Evolutionary conservation across 2,329 filamentous ascomycete genomes (phyloP), one percentile per base, ranked within the genome.

Genomic region (Geosmithia morbida): DNA sequence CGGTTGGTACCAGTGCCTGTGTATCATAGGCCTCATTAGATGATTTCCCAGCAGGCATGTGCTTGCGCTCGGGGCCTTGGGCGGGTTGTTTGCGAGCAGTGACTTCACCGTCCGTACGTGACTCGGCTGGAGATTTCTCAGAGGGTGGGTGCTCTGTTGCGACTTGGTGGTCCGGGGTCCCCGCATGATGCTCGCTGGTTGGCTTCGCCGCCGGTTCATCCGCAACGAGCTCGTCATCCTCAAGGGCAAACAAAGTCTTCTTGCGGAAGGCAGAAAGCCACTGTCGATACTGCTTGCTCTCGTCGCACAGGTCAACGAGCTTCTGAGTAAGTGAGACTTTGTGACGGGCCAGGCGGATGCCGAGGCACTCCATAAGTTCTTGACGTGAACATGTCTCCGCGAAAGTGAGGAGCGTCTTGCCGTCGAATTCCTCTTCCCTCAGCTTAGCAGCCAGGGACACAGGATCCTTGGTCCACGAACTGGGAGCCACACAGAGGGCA

Each of bases 391-490:
- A 66, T 19, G 74, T 62, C 11, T 82, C 67, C 33, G 72, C 67
- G 20, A 64, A 72, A 0, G 72, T 76, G 1, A 90, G 65, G 0
- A 89, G 67, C 0, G 73, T 69, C 43, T 76, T 68, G 1, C 86
- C 86, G 48, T 81, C 77, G 5, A 90, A 67, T 7, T 80, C 70
- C 48, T 86, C 72, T 1, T 81, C 71, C 7, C 71, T 66, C 5
- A 94, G 61, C 4, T 65, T 66, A 18, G 58, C 57, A 49, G 79
- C 74, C 2, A 94, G 68, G 0, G 58, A 45, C 0, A 56, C 55
- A 0, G 71, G 63, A 46, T 84, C 68, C 4, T 57, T 61, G 44
- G 63, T 62, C 72, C 74, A 77, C 10, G 75, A 70, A 44, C 67
- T 66, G 3, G 67, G 57, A 2, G 66, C 56, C 19, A 72, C 68